Percentiles rank a stretch among this genome's conserved stretches.
Evolutionary conservation across 2,329 filamentous ascomycete genomes (phyloP).

Genomic region (Lecanoromycetidae sp.): DNA sequence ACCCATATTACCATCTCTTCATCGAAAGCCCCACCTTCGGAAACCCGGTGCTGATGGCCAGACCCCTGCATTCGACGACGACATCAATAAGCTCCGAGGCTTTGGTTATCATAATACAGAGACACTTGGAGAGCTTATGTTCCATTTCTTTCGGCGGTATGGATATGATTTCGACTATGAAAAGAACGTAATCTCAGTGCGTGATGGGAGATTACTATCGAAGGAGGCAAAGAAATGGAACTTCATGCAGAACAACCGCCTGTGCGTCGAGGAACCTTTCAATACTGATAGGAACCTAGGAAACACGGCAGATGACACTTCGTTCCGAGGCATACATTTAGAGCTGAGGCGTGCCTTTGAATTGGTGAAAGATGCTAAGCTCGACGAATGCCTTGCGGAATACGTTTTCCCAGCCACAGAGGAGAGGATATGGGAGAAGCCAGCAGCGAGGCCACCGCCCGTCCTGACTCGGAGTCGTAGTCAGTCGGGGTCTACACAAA

Average conservation of each 20-base stretch:
- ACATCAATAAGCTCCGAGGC: slow-evolving; percentile 59
- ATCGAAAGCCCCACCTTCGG: slow-evolving; percentile 56
- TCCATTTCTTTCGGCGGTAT: slow-evolving; percentile 91
- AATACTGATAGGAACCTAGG: slow-evolving; percentile 80
- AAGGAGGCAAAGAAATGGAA: slow-evolving; percentile 87
- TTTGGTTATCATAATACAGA: slow-evolving; percentile 74
- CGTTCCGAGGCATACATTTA: slow-evolving; percentile 79
- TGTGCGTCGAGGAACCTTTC: slow-evolving; percentile 96
- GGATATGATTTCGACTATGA: slow-evolving; percentile 88
- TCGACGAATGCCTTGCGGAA: slow-evolving; percentile 75
- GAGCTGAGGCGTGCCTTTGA: slow-evolving; percentile 85
- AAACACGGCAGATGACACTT: slow-evolving; percentile 91
- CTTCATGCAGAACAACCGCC: slow-evolving; percentile 61
- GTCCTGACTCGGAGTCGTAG: slow-evolving; percentile 35
- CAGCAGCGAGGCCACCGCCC: slow-evolving; percentile 44
- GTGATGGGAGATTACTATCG: slow-evolving; percentile 63
- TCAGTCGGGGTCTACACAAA: slow-evolving; percentile 34
- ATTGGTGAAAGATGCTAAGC: slow-evolving; percentile 61
- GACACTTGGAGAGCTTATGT: slow-evolving; percentile 72
- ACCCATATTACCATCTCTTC: slow-evolving; percentile 73
- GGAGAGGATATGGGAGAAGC: slow-evolving; percentile 44
- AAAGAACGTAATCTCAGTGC: slow-evolving; percentile 70
- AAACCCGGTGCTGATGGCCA: slow-evolving; percentile 51
- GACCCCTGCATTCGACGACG: slow-evolving; percentile 72
- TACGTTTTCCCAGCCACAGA: slow-evolving; percentile 83